Evolutionary conservation across 1,139 yeast genomes (phyloP), one percentile per base, ranked within the genome.

Genomic region (Taphrina deformans): DNA sequence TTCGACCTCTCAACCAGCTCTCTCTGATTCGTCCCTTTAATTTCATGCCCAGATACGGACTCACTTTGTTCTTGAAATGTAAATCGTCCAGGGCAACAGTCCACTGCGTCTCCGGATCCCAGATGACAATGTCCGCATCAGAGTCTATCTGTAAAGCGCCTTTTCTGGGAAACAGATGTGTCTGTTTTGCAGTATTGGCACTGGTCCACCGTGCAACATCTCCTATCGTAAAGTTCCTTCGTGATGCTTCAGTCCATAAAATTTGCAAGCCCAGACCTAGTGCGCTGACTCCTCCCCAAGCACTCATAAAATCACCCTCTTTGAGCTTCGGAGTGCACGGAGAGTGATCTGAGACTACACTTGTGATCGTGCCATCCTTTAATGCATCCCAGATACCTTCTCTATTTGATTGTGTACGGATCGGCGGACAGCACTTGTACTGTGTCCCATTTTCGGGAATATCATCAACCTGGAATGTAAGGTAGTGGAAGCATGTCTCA

Each of bases 1-100:
- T 77, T 51, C 81, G 78, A 10, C 97, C 97, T 70, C 96, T 81
- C 27, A 91, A 80, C 60, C 88, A 78, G 0, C 96, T 89, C 74
- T 87, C 90, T 66, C 83, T 77, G 3, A 91, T 96, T 68, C 85
- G 80, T 23, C 97, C 97, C 59, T 76, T 78, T 65, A 90, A 79
- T 65, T 79, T 75, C 76, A 79, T 80, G 3, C 95, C 95, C 71
- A 89, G 81, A 74, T 89, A 91, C 0, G 96, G 96, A 1, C 96
- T 87, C 67, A 89, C 75, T 75, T 90, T 91, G 77, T 91, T 90
- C 72, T 89, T 90, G 79, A 88, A 91, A 70, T 76, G 83, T 38
- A 89, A 81, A 65, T 82, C 60, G 12, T 44, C 60, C 31, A 48
- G 18, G 3, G 16, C 10, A 5, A 59, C 63, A 1, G 63, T 59